A percentile compares a stretch with the other conserved stretches of the same genome.
Evolutionary conservation across 768 basidiomycete genomes (phyloP).

Genomic region (Paxillus ammoniavirescens): DNA sequence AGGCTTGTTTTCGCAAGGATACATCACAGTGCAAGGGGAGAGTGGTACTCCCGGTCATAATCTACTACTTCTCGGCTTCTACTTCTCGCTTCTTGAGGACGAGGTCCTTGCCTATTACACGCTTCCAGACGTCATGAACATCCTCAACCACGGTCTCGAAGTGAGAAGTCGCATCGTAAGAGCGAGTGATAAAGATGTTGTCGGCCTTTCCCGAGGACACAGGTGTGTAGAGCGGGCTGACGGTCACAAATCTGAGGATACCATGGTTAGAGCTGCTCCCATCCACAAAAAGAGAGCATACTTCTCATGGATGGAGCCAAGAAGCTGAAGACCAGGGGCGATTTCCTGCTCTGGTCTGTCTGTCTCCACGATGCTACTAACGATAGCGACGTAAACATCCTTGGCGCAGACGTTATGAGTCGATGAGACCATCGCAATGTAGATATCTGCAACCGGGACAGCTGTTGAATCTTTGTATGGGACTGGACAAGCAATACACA

Average conservation of each 20-base stretch:
- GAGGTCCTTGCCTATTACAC: slow-evolving; percentile 73
- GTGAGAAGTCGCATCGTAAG: slow-evolving; percentile 98
- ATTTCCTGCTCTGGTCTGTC: slow-evolving; percentile 90
- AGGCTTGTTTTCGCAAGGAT: slow-evolving; percentile 7
- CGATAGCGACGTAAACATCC: slow-evolving; percentile 94
- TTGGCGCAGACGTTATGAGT: slow-evolving; percentile 98
- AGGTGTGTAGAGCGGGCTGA: slow-evolving; percentile 86
- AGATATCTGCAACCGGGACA: slow-evolving; percentile 70
- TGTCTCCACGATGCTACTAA: slow-evolving; percentile 98
- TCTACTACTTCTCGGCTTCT: slow-evolving; percentile 50
- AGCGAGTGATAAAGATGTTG: slow-evolving; percentile 95
- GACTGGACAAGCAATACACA: slow-evolving; percentile 34
- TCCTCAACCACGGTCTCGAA: slow-evolving; percentile 99
- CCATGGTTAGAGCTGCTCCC: slow-evolving; percentile 7
- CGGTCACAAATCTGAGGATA: slow-evolving; percentile 75
- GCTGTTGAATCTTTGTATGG: background rate
- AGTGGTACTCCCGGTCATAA: background rate
- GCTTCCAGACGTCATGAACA: slow-evolving; percentile 94
- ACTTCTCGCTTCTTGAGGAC: slow-evolving; percentile 87
- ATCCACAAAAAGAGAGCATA: slow-evolving; percentile 34
- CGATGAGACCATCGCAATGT: slow-evolving; percentile 95
- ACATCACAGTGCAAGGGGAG: slow-evolving; percentile 4
- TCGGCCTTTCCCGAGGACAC: slow-evolving; percentile 78
- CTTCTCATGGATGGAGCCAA: slow-evolving; percentile 95
- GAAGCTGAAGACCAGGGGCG: slow-evolving; percentile 83